Evolutionary conservation across 1,284 basidiomycete species (phyloP).

Genomic region (Tylopilus sp.): DNA sequence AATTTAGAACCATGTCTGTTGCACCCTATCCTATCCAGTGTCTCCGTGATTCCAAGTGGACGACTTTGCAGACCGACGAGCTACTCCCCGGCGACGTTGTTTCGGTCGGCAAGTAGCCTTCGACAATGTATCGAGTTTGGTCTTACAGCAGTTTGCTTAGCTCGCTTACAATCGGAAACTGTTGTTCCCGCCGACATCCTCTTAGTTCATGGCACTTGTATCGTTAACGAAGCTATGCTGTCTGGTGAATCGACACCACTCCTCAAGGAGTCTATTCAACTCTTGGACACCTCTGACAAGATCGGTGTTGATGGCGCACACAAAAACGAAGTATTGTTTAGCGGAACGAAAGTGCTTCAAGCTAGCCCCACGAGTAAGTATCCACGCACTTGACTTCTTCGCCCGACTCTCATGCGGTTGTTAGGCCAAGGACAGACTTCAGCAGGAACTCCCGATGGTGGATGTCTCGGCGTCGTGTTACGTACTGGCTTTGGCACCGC

Average conservation of each 20-base stretch:
- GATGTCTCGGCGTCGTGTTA: constrained; percentile 86
- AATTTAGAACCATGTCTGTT: constrained; percentile 95
- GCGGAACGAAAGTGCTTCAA: constrained; percentile 92
- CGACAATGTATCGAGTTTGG: background rate
- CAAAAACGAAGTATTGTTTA: constrained; percentile 87
- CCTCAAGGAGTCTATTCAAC: constrained; percentile 87
- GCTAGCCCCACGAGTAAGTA: constrained; percentile 53
- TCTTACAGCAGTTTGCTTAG: constrained; percentile 32
- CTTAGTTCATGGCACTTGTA: constrained; percentile 83
- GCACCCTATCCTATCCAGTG: constrained; percentile 82
- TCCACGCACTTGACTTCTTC: background rate
- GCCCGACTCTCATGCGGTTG: background rate
- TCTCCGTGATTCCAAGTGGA: constrained; percentile 80
- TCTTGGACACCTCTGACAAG: constrained; percentile 70
- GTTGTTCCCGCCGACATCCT: constrained; percentile 89
- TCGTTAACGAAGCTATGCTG: constrained; percentile 97
- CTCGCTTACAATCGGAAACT: constrained; percentile 78
- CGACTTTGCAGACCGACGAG: constrained; percentile 73
- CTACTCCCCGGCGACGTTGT: constrained; percentile 89
- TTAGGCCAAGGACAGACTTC: constrained; percentile 41
- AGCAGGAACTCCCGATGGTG: constrained; percentile 77
- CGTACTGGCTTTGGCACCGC: constrained; percentile 96
- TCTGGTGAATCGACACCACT: constrained; percentile 95
- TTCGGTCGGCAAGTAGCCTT: constrained; percentile 56
- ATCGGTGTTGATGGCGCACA: constrained; percentile 84